These are phyloP conservation scores for Setaria italica DNA, from an alignment of 202 grass and related monocot species.

Conservation along the genomic window DNA sequence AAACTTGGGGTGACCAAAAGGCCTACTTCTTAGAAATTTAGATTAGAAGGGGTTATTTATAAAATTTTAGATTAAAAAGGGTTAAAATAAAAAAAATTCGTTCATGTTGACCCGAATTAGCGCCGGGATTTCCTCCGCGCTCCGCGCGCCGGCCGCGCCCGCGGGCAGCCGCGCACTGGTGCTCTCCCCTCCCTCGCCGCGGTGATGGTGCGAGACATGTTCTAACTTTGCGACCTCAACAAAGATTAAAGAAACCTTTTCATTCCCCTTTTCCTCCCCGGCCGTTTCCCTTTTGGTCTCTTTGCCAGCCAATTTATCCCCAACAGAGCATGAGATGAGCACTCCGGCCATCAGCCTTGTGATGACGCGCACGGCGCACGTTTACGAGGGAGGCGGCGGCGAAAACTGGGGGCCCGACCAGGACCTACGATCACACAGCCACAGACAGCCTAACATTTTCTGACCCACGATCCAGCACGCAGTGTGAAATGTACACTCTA, in stretches of 20 bases:
- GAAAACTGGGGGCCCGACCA: no score
- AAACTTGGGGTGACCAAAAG: no score
- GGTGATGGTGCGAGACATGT: background rate
- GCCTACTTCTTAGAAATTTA: no score
- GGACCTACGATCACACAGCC: background rate
- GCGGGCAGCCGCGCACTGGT: no score
- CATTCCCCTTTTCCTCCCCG: background rate
- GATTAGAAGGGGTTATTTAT: no score
- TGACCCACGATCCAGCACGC: background rate
- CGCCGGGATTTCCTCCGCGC: slow-evolving; percentile 1
- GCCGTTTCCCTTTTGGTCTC: background rate
- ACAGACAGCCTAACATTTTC: background rate
- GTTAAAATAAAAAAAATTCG: no score
- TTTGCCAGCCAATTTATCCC: background rate
- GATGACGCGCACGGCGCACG: background rate
- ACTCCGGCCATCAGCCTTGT: no score
- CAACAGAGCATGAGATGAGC: no score
- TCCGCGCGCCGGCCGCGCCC: no score
- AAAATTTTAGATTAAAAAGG: no score
- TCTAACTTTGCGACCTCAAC: background rate
- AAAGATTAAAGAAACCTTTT: background rate
- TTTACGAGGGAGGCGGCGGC: background rate
- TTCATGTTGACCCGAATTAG: background rate
- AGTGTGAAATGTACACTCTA: no score
- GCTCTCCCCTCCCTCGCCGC: no score